Percentiles rank a stretch among this genome's conserved stretches.
Evolutionary conservation across 179 eudicot species (phyloP).

Genomic region (Pouteria campechiana): DNA sequence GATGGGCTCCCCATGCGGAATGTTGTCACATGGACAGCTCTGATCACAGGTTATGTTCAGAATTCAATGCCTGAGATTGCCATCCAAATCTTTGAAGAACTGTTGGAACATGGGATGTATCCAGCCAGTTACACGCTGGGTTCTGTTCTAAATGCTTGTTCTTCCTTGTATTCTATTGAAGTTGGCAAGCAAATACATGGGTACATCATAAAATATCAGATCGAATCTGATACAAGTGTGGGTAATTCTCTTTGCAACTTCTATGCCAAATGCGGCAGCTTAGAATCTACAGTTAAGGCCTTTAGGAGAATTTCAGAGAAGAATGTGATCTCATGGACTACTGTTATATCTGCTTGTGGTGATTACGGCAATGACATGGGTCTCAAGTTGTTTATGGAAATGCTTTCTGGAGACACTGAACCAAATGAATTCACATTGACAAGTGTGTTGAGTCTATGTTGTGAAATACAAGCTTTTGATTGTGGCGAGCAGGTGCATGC

Average conservation of each 20-base stretch:
- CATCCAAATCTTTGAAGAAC: constrained; percentile 30
- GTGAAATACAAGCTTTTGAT: constrained; percentile 37
- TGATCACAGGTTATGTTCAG: constrained; percentile 65
- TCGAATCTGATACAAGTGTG: constrained; percentile 40
- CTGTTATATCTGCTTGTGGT: constrained; percentile 51
- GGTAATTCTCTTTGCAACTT: constrained; percentile 59
- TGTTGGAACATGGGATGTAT: constrained; percentile 47
- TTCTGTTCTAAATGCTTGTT: constrained; percentile 42
- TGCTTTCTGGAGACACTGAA: constrained; percentile 43
- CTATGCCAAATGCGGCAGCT: constrained; percentile 39
- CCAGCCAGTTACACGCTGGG: constrained; percentile 59
- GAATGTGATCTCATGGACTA: constrained; percentile 76
- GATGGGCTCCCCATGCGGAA: constrained; percentile 43
- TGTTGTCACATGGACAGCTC: constrained; percentile 66
- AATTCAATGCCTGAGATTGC: constrained; percentile 39
- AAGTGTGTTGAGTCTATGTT: constrained; percentile 51
- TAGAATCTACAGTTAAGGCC: constrained; percentile 35
- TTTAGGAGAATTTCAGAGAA: constrained; percentile 43
- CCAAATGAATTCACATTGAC: constrained; percentile 65
- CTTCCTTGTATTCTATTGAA: constrained; percentile 25
- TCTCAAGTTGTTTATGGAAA: constrained; percentile 33
- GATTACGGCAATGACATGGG: constrained; percentile 51
- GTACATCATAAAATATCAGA: constrained; percentile 38
- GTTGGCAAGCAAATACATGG: constrained; percentile 65
- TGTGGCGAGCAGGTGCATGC: constrained; percentile 54